Evolutionary conservation across 129 eudicot genomes (phyloP).

Genomic region (Ambrosia trifida): DNA sequence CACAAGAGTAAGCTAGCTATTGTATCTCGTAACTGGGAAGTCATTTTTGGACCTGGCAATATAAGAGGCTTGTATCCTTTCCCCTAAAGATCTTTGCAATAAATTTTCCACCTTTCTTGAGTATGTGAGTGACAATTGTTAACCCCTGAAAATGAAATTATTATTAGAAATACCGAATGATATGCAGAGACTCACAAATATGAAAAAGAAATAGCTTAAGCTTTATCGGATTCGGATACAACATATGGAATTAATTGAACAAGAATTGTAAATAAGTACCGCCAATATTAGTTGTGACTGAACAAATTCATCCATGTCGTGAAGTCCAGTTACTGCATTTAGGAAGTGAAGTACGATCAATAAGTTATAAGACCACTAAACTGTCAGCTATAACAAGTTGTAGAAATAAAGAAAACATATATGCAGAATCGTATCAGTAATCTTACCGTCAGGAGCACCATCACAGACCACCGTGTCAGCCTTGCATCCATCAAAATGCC

Average conservation of each 20-base stretch:
- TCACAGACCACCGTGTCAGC: slow-evolving; percentile 99
- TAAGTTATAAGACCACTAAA: slow-evolving; percentile 4
- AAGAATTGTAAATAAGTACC: slow-evolving; percentile 34
- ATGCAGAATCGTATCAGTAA: background rate
- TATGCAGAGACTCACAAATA: slow-evolving; percentile 7
- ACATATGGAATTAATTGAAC: background rate
- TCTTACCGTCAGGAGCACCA: slow-evolving; percentile 98
- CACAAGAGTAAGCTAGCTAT: background rate
- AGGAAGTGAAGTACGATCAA: slow-evolving; percentile 10
- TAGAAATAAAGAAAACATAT: background rate
- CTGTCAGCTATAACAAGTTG: background rate
- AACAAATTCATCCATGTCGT: slow-evolving; percentile 99
- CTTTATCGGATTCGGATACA: slow-evolving; percentile 3
- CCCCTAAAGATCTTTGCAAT: slow-evolving; percentile 98
- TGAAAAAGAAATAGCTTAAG: background rate
- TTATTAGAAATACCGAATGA: background rate
- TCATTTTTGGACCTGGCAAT: slow-evolving; percentile 70
- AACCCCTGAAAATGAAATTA: slow-evolving; percentile 63
- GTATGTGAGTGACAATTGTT: slow-evolving; percentile 95
- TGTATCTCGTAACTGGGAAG: background rate
- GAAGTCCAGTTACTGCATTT: slow-evolving; percentile 92
- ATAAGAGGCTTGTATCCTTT: slow-evolving; percentile 95
- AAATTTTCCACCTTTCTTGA: slow-evolving; percentile 88
- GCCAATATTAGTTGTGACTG: slow-evolving; percentile 97
- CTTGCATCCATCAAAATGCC: slow-evolving; percentile 99